Percentiles rank a stretch among this genome's conserved stretches.
These are phyloP conservation scores for Microstroma glucosiphilum DNA, from an alignment of 1,284 basidiomycete species.

Conservation along the genomic window DNA sequence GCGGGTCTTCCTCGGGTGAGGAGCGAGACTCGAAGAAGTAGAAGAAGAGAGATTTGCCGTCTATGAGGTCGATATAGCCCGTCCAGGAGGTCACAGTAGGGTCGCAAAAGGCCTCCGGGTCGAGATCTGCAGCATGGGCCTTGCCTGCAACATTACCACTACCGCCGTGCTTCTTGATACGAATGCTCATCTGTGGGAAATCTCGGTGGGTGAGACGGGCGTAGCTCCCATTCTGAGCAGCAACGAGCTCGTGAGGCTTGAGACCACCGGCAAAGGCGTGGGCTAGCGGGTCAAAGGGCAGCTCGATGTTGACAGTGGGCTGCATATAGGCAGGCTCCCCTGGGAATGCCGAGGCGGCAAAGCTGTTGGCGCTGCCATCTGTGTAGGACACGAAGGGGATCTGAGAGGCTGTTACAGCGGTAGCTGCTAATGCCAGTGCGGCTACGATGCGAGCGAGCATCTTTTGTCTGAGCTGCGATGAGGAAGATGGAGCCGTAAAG, in stretches of 20 bases:
- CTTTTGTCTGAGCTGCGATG: too few relatives aligned
- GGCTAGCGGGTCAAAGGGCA: slow-evolving; percentile 9
- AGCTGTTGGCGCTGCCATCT: too few relatives aligned
- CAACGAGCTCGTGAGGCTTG: slow-evolving; percentile 23
- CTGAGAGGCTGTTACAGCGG: too few relatives aligned
- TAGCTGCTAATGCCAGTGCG: too few relatives aligned
- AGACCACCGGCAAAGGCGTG: slow-evolving; percentile 21
- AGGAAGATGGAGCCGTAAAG: too few relatives aligned
- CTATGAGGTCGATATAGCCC: slow-evolving; percentile 59
- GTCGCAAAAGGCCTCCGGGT: slow-evolving; percentile 41
- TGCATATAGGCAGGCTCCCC: background rate
- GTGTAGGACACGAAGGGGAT: too few relatives aligned
- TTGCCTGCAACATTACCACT: background rate
- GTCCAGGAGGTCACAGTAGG: slow-evolving; percentile 41
- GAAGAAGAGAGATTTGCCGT: slow-evolving; percentile 70
- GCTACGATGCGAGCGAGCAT: too few relatives aligned
- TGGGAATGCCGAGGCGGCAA: too few relatives aligned
- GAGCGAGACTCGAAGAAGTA: slow-evolving; percentile 75
- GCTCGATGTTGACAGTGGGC: slow-evolving; percentile 16
- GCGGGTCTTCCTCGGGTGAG: slow-evolving; percentile 63
- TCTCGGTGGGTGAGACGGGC: slow-evolving; percentile 32
- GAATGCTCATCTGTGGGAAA: slow-evolving; percentile 33
- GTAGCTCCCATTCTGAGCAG: slow-evolving; percentile 23
- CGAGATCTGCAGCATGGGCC: slow-evolving; percentile 7
- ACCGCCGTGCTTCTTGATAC: slow-evolving; percentile 27